Evolutionary conservation across 2,329 filamentous ascomycete species (phyloP).

Genomic region (Neopestalotiopsis rosae): DNA sequence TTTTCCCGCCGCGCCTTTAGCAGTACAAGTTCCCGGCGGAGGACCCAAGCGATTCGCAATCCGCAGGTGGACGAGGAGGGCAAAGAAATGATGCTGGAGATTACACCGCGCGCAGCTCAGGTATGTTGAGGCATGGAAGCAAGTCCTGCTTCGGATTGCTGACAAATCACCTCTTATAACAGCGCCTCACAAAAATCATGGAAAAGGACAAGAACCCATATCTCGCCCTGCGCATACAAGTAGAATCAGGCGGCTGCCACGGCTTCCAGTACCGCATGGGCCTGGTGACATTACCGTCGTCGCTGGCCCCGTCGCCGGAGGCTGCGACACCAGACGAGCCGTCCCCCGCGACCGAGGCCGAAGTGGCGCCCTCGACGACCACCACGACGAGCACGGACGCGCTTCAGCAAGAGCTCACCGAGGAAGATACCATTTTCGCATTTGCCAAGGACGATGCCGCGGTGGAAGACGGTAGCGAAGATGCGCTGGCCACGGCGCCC

Average conservation of each 20-base stretch:
- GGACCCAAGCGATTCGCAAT: slow-evolving; percentile 66
- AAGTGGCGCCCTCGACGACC: slow-evolving; percentile 34
- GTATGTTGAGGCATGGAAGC: slow-evolving; percentile 46
- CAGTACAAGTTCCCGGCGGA: slow-evolving; percentile 27
- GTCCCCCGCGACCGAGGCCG: slow-evolving; percentile 34
- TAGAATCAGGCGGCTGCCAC: slow-evolving; percentile 94
- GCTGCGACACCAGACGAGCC: slow-evolving; percentile 34
- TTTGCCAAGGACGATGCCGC: slow-evolving; percentile 61
- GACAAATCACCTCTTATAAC: neutral
- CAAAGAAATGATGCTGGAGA: slow-evolving; percentile 81
- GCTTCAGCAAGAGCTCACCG: slow-evolving; percentile 40
- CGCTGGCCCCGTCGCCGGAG: slow-evolving; percentile 25
- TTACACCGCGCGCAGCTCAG: slow-evolving; percentile 82
- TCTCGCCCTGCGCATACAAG: slow-evolving; percentile 86
- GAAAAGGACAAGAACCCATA: slow-evolving; percentile 73
- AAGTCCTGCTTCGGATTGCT: no score
- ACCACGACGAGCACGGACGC: slow-evolving; percentile 25
- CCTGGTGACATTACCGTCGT: slow-evolving; percentile 66
- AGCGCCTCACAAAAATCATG: slow-evolving; percentile 82
- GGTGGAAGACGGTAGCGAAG: slow-evolving; percentile 16
- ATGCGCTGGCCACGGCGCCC: slow-evolving; percentile 48
- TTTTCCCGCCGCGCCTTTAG: slow-evolving; percentile 3
- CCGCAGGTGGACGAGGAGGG: slow-evolving; percentile 82
- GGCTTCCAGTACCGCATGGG: slow-evolving; percentile 98
- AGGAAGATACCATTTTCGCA: slow-evolving; percentile 90